Base-by-base conservation (phyloP, 257 asterid genomes). In the Solanum lycopersicoides region DNA sequence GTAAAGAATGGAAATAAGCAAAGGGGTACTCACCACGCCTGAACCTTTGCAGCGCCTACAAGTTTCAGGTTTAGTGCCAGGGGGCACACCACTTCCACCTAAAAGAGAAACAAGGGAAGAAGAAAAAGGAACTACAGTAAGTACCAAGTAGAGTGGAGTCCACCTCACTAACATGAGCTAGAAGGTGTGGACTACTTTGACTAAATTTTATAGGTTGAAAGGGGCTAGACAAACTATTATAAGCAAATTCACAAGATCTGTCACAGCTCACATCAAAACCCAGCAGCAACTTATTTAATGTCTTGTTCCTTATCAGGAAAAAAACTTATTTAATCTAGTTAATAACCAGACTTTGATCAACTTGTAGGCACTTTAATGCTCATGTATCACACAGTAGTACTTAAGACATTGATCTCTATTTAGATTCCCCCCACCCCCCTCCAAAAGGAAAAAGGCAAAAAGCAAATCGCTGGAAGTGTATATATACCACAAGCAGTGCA, bases 51-150 rank as follows among this genome's bases (percentile, higher is more conserved):
- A 97, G 25, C 94, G 96, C 90, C 86, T 95, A 89, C 99, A 97
- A 42, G 99, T 95, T 93, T 95, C 96, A 28, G 98, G 99, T 91
- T 92, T 92, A 83, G 98, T 95, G 83, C 99, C 98, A 8, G 99
- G 98, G 90, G 99, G 99, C 87, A 97, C 98, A 21, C 99, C 99
- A 82, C 93, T 90, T 91, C 99, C 98, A 91, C 98, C 99, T 97
- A 90, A 88, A 45, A 85, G 65, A 85, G 68, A 87, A 87, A 86
- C 69, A 87, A 87, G 83, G 63, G 74, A 79, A 20, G 53, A 60
- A 83, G 66, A 47, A 25, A 76, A 44, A 86, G 41, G 82, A 41
- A 87, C 65, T 28, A n/a, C 39, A 47, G 84, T 79, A 79, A 47
- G 84, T 45, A 79, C 28, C 41, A 9, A 79, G 65, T 44, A 45